These are phyloP conservation scores for Adiantum capillusveneris DNA, from an alignment of 75 land plant species.

Conservation along the genomic window DNA sequence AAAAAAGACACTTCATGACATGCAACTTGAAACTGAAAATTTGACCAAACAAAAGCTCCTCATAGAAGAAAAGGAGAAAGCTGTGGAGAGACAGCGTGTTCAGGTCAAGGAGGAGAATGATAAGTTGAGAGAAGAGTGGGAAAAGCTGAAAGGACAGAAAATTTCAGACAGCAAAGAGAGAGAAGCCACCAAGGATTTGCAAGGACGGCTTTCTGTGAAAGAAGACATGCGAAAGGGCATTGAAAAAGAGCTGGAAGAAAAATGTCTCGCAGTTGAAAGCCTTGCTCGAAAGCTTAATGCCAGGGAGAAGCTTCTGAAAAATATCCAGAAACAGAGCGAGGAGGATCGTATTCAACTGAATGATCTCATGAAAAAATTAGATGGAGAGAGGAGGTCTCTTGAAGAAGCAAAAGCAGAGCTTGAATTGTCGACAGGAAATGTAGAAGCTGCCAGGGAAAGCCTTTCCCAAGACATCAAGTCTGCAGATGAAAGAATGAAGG, in stretches of 20 bases:
- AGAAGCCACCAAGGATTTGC: constrained; percentile 13
- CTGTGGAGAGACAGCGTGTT: constrained; percentile 16
- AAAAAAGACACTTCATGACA: constrained; percentile 14
- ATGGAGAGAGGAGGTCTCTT: constrained; percentile 20
- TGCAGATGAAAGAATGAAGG: constrained; percentile 22
- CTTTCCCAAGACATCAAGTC: constrained; percentile 14
- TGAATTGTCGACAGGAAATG: constrained; percentile 19
- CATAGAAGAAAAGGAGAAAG: constrained; percentile 19
- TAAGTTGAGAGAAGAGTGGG: constrained; percentile 14
- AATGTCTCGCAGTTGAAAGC: constrained; percentile 18
- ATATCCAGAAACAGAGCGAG: constrained; percentile 20
- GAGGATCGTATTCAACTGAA: constrained; percentile 18
- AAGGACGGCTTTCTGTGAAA: constrained; percentile 14
- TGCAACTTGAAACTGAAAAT: constrained; percentile 26
- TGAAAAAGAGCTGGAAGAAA: constrained; percentile 25
- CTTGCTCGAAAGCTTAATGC: constrained; percentile 21
- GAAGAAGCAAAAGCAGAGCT: constrained; percentile 21
- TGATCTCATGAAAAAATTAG: constrained; percentile 15
- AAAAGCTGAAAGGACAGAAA: constrained; percentile 17
- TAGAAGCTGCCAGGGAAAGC: constrained; percentile 23
- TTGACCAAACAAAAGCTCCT: constrained; percentile 14
- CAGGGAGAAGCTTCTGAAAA: constrained; percentile 22
- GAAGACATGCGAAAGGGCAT: constrained; percentile 14
- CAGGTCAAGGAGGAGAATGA: constrained; percentile 18
- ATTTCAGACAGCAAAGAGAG: constrained; percentile 15